Evolutionary conservation across 495 filamentous ascomycete genomes (phyloP), one percentile per base, ranked within the genome.

Genomic region (Hypoxylon intermedium): DNA sequence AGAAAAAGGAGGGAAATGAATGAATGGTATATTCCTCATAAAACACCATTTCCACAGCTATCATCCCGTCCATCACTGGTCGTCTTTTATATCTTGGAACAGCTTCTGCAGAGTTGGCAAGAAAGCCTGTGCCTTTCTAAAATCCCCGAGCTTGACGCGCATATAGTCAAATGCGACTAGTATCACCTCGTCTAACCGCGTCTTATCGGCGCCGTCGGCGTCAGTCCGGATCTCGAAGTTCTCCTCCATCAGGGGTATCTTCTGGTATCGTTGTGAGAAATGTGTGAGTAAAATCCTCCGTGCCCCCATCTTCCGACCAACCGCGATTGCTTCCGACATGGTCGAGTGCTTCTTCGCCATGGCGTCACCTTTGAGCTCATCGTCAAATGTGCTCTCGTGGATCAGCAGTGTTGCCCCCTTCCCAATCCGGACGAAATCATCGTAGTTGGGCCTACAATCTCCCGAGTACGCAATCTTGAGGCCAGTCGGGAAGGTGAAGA

Each of bases 351-450:
- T 93, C 82, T 98, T 98, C 30, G 90, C 91, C 1, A 81, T 67
- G 9, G 94, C 94, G 45, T 95, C 91, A 3, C 82, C 86, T 11
- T 68, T 34, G 45, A 96, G 79, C 65, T 94, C 89, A 61, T 96
- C 88, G 31, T 93, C 89, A 65, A 98, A 98, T 0, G 94, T 98
- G 54, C 93, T 92, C 80, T 98, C 94, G 77, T 98, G 94, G 44
- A 98, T 84, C 1, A 97, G 80, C 2, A 98, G 77, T 3, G 92
- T 94, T 1, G 89, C 87, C 13, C 83, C 88, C 9, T 75, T 72
- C 15, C 90, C 94, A 42, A 96, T 89, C 12, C 67, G 38, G 6
- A 83, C 84, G 58, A 98, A 97, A 0, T 69, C 60, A 0, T 74
- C 53, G 3, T 13, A 15, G n/a, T 86, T 91, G 0, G 94, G 94